Percentiles rank a stretch among this genome's conserved stretches.
Evolutionary conservation across 2,329 filamentous ascomycete genomes (phyloP).

Genomic region (Aspergillus cejpii): DNA sequence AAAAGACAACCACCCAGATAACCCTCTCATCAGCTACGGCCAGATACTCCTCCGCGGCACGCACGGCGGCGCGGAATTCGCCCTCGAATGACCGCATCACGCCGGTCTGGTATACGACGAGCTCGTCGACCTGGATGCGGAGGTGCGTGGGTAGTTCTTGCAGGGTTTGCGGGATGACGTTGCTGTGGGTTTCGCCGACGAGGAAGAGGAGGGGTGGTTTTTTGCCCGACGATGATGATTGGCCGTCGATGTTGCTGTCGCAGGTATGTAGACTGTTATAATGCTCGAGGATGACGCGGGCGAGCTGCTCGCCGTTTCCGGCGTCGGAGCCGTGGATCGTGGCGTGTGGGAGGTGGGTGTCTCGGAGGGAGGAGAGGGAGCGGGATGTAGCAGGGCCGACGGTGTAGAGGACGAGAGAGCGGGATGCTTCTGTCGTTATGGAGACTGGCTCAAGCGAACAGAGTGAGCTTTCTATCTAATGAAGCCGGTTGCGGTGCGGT

Average conservation of each 20-base stretch:
- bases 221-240: slow-evolving; percentile 45
- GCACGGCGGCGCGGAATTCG: slow-evolving; percentile 55
- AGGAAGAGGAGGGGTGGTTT: slow-evolving; percentile 67
- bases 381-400: slow-evolving; percentile 52
- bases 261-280: slow-evolving; percentile 48
- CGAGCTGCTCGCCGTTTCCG: slow-evolving; percentile 76
- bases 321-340: slow-evolving; percentile 70
- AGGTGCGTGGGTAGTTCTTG: slow-evolving; percentile 49
- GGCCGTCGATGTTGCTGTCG: too few species aligned
- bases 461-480: too few species aligned
- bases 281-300: slow-evolving; percentile 69
- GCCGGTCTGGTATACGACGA: slow-evolving; percentile 79
- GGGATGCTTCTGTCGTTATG: slow-evolving; percentile 17
- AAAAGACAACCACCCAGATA: slow-evolving; percentile 48
- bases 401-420: slow-evolving; percentile 37
- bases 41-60: slow-evolving; percentile 40
- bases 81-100: slow-evolving; percentile 71
- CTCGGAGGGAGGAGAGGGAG: slow-evolving; percentile 54
- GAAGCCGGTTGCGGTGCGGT: too few species aligned
- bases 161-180: slow-evolving; percentile 79
- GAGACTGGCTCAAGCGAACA: slow-evolving; percentile 2
- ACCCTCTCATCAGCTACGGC: slow-evolving; percentile 29
- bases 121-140: slow-evolving; percentile 64
- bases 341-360: slow-evolving; percentile 43
- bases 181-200: slow-evolving; percentile 80